Evolutionary conservation across 352 stramenopile species (phyloP).

Genomic region (Phytophthora megakarya): DNA sequence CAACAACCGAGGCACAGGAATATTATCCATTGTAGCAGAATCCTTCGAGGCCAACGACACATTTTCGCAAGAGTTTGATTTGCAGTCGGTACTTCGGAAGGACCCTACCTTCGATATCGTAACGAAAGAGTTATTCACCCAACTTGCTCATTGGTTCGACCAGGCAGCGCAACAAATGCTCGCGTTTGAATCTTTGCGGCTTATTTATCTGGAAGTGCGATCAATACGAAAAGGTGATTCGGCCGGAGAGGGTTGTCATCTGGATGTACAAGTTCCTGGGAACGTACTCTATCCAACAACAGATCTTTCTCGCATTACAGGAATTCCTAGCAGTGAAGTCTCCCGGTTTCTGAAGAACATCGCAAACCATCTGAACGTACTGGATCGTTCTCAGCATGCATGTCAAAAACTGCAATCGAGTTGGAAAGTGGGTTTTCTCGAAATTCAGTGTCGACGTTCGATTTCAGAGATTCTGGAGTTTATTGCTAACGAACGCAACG

Average conservation of each 20-base stretch:
- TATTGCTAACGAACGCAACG: slow-evolving; percentile 54
- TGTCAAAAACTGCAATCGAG: slow-evolving; percentile 71
- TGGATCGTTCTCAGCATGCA: slow-evolving; percentile 61
- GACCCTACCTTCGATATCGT: slow-evolving; percentile 49
- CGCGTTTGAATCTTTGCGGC: slow-evolving; percentile 57
- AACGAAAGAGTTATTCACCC: slow-evolving; percentile 35
- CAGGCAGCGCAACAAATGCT: slow-evolving; percentile 59
- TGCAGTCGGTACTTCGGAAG: slow-evolving; percentile 52
- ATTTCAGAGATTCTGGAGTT: slow-evolving; percentile 68
- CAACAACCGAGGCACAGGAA: slow-evolving; percentile 48
- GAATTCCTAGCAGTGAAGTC: slow-evolving; percentile 46
- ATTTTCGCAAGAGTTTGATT: slow-evolving; percentile 41
- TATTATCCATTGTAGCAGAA: slow-evolving; percentile 38
- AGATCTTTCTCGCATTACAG: slow-evolving; percentile 38
- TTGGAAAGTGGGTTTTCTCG: slow-evolving; percentile 76
- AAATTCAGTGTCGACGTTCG: slow-evolving; percentile 69
- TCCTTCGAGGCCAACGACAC: slow-evolving; percentile 37
- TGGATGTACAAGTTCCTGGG: background rate
- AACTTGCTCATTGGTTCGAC: slow-evolving; percentile 53
- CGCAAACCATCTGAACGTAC: slow-evolving; percentile 36
- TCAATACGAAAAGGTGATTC: slow-evolving; percentile 29
- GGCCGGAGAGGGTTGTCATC: background rate
- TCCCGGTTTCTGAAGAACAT: slow-evolving; percentile 50
- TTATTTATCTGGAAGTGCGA: slow-evolving; percentile 54
- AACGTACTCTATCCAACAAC: slow-evolving; percentile 5